These are phyloP conservation scores for Lolium perenne DNA, from an alignment of 176 grass and related monocot genomes.

Conservation along the genomic window DNA sequence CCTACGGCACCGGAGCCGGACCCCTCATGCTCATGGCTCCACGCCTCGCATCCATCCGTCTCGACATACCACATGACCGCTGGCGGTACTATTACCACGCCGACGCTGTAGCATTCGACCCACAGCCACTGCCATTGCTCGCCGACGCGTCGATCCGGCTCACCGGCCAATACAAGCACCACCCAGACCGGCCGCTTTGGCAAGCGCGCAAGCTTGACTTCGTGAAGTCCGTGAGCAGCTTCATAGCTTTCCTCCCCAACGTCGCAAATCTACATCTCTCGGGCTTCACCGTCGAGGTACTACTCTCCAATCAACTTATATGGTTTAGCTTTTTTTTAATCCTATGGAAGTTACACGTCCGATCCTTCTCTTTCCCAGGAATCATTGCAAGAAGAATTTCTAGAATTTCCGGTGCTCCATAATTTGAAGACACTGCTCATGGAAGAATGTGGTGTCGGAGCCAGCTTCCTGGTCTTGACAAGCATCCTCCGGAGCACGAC, in stretches of 20 bases:
- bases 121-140: background rate
- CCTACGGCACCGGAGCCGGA: too few species aligned
- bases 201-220: background rate
- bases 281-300: background rate
- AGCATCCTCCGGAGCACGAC: slow-evolving; percentile 4
- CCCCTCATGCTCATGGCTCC: background rate
- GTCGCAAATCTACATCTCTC: background rate
- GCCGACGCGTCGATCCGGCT: background rate
- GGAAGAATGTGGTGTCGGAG: slow-evolving; percentile 3
- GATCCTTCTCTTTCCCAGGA: too few species aligned
- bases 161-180: too few species aligned
- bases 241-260: background rate
- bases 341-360: too few species aligned
- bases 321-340: too few species aligned
- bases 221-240: background rate
- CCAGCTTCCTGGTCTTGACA: background rate
- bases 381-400: background rate
- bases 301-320: too few species aligned
- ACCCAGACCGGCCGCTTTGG: too few species aligned
- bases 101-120: too few species aligned
- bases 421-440: slow-evolving; percentile 15
- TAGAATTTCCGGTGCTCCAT: background rate
- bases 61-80: background rate
- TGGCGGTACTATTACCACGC: too few species aligned
- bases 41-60: background rate